phyloP scores from a whole-genome alignment of 2,329 filamentous ascomycete species.

The Trichoderma citrinoviride region DNA sequence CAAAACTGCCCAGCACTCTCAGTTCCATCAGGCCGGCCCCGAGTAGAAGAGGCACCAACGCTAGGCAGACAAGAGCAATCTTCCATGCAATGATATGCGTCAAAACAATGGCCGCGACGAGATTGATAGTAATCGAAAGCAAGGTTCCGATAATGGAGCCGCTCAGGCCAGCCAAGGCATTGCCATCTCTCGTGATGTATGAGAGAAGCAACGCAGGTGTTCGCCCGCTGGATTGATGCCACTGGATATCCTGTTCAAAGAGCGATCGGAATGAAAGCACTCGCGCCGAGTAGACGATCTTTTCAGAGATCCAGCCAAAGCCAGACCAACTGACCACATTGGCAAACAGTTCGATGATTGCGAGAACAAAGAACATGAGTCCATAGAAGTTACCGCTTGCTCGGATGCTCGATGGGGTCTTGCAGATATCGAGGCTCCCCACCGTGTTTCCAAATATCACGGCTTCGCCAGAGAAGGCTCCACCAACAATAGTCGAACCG shows the following conservation, averaged over 20 bases:
- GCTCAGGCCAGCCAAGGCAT: constrained; percentile 59
- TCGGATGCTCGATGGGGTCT: constrained; percentile 33
- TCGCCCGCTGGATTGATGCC: constrained; percentile 61
- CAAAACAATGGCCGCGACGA: constrained; percentile 61
- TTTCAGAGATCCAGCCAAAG: constrained; percentile 50
- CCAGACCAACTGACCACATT: constrained; percentile 53
- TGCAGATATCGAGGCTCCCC: constrained; percentile 42
- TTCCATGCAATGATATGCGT: constrained; percentile 68
- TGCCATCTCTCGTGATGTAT: constrained; percentile 63
- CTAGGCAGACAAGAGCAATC: constrained; percentile 65
- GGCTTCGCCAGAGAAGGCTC: constrained; percentile 48
- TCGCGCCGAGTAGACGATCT: constrained; percentile 57
- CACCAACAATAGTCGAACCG: constrained; percentile 48
- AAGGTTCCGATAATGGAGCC: constrained; percentile 64
- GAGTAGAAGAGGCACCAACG: constrained; percentile 62
- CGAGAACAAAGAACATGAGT: constrained; percentile 48
- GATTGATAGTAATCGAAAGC: constrained; percentile 61
- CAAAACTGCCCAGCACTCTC: constrained; percentile 54
- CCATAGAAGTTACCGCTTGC: constrained; percentile 42
- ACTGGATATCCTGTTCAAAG: constrained; percentile 61
- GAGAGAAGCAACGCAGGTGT: constrained; percentile 58
- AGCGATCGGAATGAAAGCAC: constrained; percentile 59
- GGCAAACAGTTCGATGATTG: constrained; percentile 42
- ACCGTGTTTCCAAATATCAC: constrained; percentile 42
- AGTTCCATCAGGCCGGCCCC: constrained; percentile 64